Evolutionary conservation across 768 basidiomycete genomes (phyloP).

Genomic region (Leucocoprinus leucothites): DNA sequence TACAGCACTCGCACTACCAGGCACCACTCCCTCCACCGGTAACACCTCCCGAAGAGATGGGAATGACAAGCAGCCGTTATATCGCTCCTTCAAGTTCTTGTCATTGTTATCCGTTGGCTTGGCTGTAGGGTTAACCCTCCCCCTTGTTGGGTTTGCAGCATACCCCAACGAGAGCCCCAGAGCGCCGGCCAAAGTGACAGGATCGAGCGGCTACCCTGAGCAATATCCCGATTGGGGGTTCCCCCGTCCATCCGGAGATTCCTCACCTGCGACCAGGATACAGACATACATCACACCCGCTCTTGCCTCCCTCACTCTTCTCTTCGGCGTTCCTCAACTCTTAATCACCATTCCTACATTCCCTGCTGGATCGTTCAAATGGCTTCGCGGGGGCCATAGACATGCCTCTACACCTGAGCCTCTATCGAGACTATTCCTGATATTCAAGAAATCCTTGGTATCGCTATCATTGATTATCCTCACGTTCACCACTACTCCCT

Average conservation of each 20-base stretch:
- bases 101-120: constrained; percentile 47
- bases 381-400: neutral
- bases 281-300: constrained; percentile 33
- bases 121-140: constrained; percentile 50
- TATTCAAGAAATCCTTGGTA: constrained; percentile 33
- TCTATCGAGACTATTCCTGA: neutral
- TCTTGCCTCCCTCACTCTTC: constrained; percentile 49
- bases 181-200: constrained; percentile 27
- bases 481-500: constrained; percentile 34
- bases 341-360: constrained; percentile 54
- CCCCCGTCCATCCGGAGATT: constrained; percentile 9
- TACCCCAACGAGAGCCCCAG: constrained; percentile 27
- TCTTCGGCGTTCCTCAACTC: constrained; percentile 57
- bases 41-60: constrained; percentile 28
- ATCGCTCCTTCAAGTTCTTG: constrained; percentile 57
- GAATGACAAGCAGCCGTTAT: constrained; percentile 10
- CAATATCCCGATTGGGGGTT: constrained; percentile 1
- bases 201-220: neutral
- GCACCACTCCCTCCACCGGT: constrained; percentile 38
- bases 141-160: constrained; percentile 53
- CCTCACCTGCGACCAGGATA: constrained; percentile 20
- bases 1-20: constrained; percentile 11
- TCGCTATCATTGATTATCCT: constrained; percentile 41
- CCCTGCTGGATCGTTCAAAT: constrained; percentile 34
- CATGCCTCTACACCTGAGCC: neutral